Base-by-base conservation (phyloP, 2,329 filamentous ascomycete species). In the Ascochyta koolunga region DNA sequence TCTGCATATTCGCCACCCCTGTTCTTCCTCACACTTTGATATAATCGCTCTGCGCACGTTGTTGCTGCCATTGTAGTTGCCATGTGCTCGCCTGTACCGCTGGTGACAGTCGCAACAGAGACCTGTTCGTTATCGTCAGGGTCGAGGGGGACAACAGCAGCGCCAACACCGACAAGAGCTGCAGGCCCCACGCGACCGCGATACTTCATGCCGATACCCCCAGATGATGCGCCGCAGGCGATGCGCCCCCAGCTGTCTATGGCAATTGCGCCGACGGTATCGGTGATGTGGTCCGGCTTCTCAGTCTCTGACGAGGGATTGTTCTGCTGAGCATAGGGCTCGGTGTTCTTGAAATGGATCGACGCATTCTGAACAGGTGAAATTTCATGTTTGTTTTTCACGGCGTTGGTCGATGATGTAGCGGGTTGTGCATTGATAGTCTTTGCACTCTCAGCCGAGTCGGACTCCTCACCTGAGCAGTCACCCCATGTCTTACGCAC, bases 161-260 rank as follows among this genome's bases (percentile, higher is more conserved):
- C 93, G 50, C 95, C 95, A 47, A 98, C 86, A 7, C 95, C 93
- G 13, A 98, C 90, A 15, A 99, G 82, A 18, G 95, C 95, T 29
- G 95, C 96, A 27, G 95, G 95, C 0, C 95, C 96, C 59, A 96
- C 84, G 31, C 95, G 89, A 5, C 95, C 96, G 56, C 87, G 86
- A 74, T 96, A 93, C 72, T 99, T 99, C 93, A 99, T 97, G 24
- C 95, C 93, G 71, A 99, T 99, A 1, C 95, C 95, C 5, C 95
- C 95, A 15, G 96, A 99, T 2, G 95, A 99, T 1, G 95, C 96
- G 15, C 89, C 95, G 4, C 93, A 95, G 4, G 96, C 93, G 69
- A 99, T 96, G 54, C 89, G 88, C 15, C 95, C 95, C 64, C 83
- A 85, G 43, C 84, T 83, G 68, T 99, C 95, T 59, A 99, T 88